Conservation (phyloP, 441 rosid genomes). For the Gossypium gossypioides region DNA sequence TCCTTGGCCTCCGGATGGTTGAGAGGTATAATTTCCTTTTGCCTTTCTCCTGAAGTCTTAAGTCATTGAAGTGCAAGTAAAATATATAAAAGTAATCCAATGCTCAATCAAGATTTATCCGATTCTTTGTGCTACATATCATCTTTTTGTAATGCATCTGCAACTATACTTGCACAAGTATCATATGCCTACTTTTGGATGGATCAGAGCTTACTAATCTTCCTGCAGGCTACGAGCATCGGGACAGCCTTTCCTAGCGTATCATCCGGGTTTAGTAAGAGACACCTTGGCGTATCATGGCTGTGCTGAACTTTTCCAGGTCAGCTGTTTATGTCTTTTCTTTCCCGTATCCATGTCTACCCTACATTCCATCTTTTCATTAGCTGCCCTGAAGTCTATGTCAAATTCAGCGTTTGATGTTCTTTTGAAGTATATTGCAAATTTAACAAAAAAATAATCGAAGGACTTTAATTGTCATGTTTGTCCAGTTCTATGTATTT, state of each 20-base stretch:
- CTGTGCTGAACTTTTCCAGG: slow-evolving; percentile 98
- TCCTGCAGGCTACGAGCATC: slow-evolving; percentile 56
- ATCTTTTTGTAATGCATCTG: neutral
- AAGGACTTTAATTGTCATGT: neutral
- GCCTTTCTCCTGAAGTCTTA: slow-evolving; percentile 10
- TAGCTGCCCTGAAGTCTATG: neutral
- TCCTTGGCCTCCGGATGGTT: slow-evolving; percentile 70
- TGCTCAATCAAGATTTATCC: neutral
- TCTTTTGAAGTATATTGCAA: neutral
- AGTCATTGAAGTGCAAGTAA: neutral
- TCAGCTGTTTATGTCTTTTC: slow-evolving; percentile 21
- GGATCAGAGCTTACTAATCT: slow-evolving; percentile 11
- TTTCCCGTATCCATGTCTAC: slow-evolving; percentile 1
- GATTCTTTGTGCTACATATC: neutral
- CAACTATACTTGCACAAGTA: neutral
- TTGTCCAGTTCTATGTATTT: slow-evolving; percentile 17
- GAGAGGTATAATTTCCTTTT: slow-evolving; percentile 48
- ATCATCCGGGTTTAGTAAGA: slow-evolving; percentile 81
- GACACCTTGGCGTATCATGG: slow-evolving; percentile 91
- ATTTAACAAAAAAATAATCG: neutral
- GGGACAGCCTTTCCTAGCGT: slow-evolving; percentile 80
- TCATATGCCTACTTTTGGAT: slow-evolving; percentile 17
- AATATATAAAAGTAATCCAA: neutral
- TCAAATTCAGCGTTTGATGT: neutral
- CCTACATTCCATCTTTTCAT: neutral